A percentile compares a stretch with the other conserved stretches of the same genome.
Conservation (phyloP, 495 filamentous ascomycete genomes). For the Pyrenopolyporus hunteri region DNA sequence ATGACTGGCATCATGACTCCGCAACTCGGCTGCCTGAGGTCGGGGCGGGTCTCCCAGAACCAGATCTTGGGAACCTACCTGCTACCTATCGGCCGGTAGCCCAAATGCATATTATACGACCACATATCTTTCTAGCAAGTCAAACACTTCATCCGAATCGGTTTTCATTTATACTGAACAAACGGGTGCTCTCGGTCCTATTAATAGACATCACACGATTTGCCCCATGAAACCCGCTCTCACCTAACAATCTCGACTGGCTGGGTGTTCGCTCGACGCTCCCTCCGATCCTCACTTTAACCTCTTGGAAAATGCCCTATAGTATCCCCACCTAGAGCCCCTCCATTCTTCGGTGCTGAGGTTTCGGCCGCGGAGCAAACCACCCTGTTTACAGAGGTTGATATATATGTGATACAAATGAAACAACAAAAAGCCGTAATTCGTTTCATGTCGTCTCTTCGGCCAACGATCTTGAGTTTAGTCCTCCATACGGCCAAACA, state of each 20-base stretch:
- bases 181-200: conserved; percentile 35
- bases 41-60: background rate
- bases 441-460: conserved; percentile 37
- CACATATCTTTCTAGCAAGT: conserved; percentile 11
- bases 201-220: conserved; percentile 31
- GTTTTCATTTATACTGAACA: conserved; percentile 40
- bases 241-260: conserved; percentile 30
- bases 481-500: conserved; percentile 97
- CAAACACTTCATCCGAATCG: conserved; percentile 20
- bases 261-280: conserved; percentile 62
- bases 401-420: conserved; percentile 58
- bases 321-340: conserved; percentile 17
- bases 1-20: conserved; percentile 25
- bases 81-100: background rate
- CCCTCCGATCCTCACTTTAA: conserved; percentile 65
- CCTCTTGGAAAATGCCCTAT: conserved; percentile 56
- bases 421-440: conserved; percentile 40
- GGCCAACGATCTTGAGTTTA: conserved; percentile 48
- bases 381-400: conserved; percentile 50
- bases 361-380: conserved; percentile 61
- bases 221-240: conserved; percentile 18
- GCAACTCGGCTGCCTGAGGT: conserved; percentile 13
- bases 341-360: conserved; percentile 66
- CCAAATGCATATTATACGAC: background rate
- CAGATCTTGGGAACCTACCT: background rate